phyloP scores from a whole-genome alignment of 2,329 filamentous ascomycete genomes.

The Ceratocystis cacaofunesta region DNA sequence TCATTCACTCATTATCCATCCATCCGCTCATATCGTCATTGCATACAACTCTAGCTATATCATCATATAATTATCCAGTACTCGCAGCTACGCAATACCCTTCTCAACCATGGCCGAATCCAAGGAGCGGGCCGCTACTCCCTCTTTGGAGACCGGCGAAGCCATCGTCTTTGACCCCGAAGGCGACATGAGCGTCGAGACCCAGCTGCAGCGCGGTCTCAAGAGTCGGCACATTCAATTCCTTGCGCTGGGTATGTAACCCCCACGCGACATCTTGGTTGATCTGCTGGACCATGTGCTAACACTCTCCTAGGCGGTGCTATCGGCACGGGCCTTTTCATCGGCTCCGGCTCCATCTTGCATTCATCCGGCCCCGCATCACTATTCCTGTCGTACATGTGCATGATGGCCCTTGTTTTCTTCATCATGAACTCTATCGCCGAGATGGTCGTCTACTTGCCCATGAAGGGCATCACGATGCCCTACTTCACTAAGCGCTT shows the following conservation, averaged over 20 bases:
- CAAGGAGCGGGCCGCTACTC: background rate
- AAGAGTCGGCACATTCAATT: constrained; percentile 48
- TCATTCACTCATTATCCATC: too few relatives aligned
- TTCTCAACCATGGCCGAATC: background rate
- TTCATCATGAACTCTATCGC: constrained; percentile 39
- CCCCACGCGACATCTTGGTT: too few relatives aligned
- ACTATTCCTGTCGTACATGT: constrained; percentile 52
- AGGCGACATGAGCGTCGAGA: constrained; percentile 19
- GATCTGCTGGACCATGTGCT: background rate
- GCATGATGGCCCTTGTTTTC: constrained; percentile 40
- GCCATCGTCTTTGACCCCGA: constrained; percentile 15
- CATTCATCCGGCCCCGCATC: constrained; percentile 46
- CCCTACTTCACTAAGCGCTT: constrained; percentile 42
- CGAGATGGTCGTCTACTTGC: constrained; percentile 41
- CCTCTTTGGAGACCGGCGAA: background rate
- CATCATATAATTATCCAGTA: background rate
- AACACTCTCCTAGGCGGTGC: constrained; percentile 27
- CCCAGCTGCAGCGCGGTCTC: constrained; percentile 40
- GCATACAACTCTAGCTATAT: background rate
- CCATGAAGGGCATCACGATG: constrained; percentile 41
- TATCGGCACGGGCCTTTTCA: constrained; percentile 50
- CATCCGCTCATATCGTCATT: background rate
- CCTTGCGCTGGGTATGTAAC: constrained; percentile 34
- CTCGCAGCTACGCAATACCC: background rate
- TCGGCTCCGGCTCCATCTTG: constrained; percentile 44